phyloP scores from a whole-genome alignment of 208 protist species.

The Acanthamoeba royreba region DNA sequence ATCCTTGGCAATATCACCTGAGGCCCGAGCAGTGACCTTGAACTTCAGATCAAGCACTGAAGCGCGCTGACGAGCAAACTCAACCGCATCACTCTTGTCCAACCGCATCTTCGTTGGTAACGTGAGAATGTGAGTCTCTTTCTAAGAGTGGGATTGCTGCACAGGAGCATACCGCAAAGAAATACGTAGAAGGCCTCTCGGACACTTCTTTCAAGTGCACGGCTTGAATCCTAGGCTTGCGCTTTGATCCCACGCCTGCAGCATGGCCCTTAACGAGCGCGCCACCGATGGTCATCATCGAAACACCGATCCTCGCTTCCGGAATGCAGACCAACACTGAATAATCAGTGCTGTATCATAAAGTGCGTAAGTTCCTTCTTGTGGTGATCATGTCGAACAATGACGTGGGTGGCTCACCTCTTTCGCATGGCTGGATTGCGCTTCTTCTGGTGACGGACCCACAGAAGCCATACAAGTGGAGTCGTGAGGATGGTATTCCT shows the following conservation, averaged over 20 bases:
- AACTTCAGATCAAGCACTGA: background rate
- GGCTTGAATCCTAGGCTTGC: background rate
- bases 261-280: background rate
- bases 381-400: background rate
- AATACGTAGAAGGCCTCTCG: background rate
- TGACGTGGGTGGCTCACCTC: background rate
- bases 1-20: background rate
- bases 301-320: background rate
- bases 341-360: background rate
- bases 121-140: background rate
- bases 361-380: background rate
- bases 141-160: background rate
- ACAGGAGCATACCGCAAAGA: background rate
- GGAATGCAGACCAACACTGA: constrained; percentile 5
- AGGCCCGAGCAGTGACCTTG: background rate
- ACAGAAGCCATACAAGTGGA: constrained; percentile 54
- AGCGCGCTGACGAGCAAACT: background rate
- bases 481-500: constrained; percentile 72
- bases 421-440: background rate
- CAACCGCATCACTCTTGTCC: background rate
- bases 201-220: background rate
- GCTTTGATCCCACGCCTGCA: background rate
- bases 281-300: background rate
- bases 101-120: background rate
- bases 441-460: background rate